A percentile compares a stretch with the other conserved stretches of the same genome.
Evolutionary conservation across 2,329 filamentous ascomycete species (phyloP).

Genomic region (Aspergillus latus): DNA sequence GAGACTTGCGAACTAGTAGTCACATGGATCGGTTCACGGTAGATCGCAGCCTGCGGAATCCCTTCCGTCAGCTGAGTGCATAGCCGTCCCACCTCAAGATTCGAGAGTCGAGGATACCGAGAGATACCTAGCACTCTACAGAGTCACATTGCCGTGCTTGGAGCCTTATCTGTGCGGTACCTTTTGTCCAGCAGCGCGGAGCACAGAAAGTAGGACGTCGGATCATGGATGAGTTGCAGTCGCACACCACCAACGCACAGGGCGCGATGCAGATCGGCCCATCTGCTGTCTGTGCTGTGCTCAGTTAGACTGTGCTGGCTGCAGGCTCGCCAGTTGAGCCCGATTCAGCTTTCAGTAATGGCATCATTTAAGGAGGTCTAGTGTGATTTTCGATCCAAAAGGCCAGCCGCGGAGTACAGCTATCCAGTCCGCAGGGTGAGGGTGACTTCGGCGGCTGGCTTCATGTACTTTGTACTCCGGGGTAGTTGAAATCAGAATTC

Average conservation of each 20-base stretch:
- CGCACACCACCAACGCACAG: background rate
- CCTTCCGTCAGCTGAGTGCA: background rate
- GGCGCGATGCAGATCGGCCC: background rate
- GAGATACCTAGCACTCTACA: background rate
- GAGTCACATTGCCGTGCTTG: background rate
- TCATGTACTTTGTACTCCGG: background rate
- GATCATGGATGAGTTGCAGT: background rate
- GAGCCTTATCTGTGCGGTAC: background rate
- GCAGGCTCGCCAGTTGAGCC: background rate
- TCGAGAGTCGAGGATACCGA: background rate
- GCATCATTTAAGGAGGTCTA: background rate
- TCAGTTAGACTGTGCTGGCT: background rate
- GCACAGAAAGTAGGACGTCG: background rate
- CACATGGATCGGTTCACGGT: constrained; percentile 1
- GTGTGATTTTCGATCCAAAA: background rate
- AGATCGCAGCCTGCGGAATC: background rate
- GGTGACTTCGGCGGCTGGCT: background rate
- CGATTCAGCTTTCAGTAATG: background rate
- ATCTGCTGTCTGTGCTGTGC: background rate
- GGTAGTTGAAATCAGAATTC: background rate
- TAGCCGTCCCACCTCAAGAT: background rate
- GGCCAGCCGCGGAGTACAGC: background rate
- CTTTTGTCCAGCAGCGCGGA: background rate
- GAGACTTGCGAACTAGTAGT: background rate
- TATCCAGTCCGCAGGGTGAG: background rate